Evolutionary conservation across 805 yeast genomes (phyloP), one percentile per base, ranked within the genome.

Genomic region (Yarrowia porcina): DNA sequence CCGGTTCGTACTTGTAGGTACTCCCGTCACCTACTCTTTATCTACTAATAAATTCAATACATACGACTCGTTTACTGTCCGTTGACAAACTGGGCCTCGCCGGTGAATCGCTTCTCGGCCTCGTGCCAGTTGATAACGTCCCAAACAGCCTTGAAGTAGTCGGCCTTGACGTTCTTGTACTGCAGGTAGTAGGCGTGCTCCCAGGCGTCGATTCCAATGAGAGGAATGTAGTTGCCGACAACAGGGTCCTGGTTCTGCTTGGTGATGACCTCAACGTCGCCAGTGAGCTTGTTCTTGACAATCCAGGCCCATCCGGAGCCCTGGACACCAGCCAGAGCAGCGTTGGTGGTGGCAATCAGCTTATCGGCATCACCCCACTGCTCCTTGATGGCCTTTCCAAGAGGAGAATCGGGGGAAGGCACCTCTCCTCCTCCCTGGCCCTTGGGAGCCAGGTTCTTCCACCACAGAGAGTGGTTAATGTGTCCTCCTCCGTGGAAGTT

Each of bases 241-340:
- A 88, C 90, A 17, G 94, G 88, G 76, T 90, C 97, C 78, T 90
- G 97, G 81, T 90, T 90, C 69, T 84, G 79, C 68, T 89, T 88
- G 74, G 89, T 88, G 63, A 89, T 87, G 63, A 90, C 87, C 67
- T 89, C 96, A 69, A 90, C 74, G 54, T 86, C 83, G 69, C 88
- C 89, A 69, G 71, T 73, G 66, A 82, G 86, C 72, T 83, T 80
- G 81, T 90, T 88, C 82, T 88, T 88, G 69, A 85, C 96, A 67
- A 90, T 79, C 80, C 92, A 90, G 32, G 94, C 94, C 97, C 97
- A 90, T 49, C 97, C 97, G 6, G 96, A 88, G 73, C 97, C 97
- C 78, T 90, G 97, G 70, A 90, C 82, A 64, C 94, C 94, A 36
- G 96, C 96, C 70, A 90, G 78, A 73, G 84, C 83, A 60, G 82